phyloP scores from a whole-genome alignment of 345 rosid genomes.

The Pistacia integerrima region DNA sequence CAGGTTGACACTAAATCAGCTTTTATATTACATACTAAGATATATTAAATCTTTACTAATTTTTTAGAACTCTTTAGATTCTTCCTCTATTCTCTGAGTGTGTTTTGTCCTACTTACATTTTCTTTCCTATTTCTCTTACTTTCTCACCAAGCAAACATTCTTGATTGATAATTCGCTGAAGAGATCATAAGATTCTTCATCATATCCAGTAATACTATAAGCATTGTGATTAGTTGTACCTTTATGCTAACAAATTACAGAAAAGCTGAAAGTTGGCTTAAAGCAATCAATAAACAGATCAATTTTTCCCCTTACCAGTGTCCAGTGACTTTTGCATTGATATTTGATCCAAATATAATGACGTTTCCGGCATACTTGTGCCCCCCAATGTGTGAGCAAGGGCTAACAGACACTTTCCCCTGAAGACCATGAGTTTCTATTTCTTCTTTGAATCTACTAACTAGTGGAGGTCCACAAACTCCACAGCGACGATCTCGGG shows the following conservation, averaged over 20 bases:
- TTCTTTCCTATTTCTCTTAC: no score
- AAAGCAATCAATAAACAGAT: conserved; percentile 1
- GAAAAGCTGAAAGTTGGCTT: not conserved
- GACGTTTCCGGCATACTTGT: conserved; percentile 93
- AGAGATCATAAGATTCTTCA: no score
- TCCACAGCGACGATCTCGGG: conserved; percentile 88
- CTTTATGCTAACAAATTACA: conserved; percentile 7
- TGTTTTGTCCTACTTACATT: no score
- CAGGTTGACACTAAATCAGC: no score
- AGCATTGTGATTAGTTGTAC: not conserved
- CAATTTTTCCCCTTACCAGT: conserved; percentile 57
- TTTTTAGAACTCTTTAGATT: no score
- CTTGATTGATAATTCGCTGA: no score
- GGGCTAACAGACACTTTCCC: conserved; percentile 92
- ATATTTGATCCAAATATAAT: conserved; percentile 73
- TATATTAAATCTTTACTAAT: no score
- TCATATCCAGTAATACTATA: not conserved
- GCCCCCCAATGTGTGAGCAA: conserved; percentile 97
- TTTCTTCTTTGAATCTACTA: conserved; percentile 85
- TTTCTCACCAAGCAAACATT: no score
- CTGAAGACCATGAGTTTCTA: conserved; percentile 66
- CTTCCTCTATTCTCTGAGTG: no score
- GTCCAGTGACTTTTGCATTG: conserved; percentile 66
- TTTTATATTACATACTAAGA: no score
- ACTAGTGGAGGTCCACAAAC: conserved; percentile 90